phyloP scores from a whole-genome alignment of 2,329 filamentous ascomycete species.

The Trichoderma lentiforme region DNA sequence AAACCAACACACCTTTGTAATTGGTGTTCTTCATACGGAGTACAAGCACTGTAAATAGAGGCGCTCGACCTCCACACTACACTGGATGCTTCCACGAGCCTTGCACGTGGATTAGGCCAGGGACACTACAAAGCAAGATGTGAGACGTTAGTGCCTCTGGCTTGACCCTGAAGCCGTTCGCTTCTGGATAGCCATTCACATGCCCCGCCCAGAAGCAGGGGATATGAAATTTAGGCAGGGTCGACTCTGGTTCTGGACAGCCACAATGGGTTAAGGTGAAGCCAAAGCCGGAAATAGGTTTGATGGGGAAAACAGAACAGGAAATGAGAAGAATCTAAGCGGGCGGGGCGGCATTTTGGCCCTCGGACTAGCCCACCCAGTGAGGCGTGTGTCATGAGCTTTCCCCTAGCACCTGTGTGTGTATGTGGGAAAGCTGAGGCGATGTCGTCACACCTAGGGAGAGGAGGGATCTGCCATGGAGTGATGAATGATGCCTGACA shows the following conservation, averaged over 20 bases:
- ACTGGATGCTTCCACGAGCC: constrained; percentile 2
- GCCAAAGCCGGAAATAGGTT: constrained; percentile 6
- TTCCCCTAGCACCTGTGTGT: not conserved
- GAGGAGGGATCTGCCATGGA: not conserved
- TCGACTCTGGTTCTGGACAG: not conserved
- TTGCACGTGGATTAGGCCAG: constrained; percentile 5
- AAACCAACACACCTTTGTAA: not conserved
- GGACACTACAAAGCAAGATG: not conserved
- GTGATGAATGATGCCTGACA: not conserved
- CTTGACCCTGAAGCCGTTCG: constrained; percentile 4
- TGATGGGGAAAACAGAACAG: constrained; percentile 3
- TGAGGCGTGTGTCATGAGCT: constrained; percentile 3
- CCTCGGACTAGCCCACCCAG: not conserved
- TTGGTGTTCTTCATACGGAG: not conserved
- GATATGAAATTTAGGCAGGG: not conserved
- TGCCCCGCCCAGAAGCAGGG: constrained; percentile 2
- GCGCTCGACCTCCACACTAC: not conserved
- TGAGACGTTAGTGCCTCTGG: not conserved
- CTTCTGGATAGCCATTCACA: not conserved
- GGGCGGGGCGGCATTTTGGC: not conserved
- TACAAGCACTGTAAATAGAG: not conserved
- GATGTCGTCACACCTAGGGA: constrained; percentile 3
- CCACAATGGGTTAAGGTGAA: constrained; percentile 6
- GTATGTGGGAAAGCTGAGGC: not conserved
- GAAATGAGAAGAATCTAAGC: constrained; percentile 5